Evolutionary conservation across 2,329 filamentous ascomycete species (phyloP).

Genomic region (Neonectria magnoliae): DNA sequence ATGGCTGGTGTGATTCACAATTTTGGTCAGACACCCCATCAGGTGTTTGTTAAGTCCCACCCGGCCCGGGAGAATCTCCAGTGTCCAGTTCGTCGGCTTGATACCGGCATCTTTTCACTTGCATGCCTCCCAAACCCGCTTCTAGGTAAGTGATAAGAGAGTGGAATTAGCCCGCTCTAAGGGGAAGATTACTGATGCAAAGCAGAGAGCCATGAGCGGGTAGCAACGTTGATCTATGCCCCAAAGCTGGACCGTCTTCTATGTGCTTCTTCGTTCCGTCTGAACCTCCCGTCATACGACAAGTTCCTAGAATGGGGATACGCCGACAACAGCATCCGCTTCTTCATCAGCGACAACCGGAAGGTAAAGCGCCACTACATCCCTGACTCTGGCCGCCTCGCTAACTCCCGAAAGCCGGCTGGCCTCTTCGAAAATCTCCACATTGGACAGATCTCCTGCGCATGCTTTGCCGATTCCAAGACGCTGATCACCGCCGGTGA

Average conservation of each 20-base stretch:
- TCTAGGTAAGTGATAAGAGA: conserved; percentile 59
- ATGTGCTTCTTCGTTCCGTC: conserved; percentile 82
- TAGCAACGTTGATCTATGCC: conserved; percentile 81
- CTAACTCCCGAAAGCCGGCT: conserved; percentile 62
- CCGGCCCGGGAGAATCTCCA: conserved; percentile 76
- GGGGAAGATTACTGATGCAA: not conserved
- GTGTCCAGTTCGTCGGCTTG: conserved; percentile 74
- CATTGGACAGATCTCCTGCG: conserved; percentile 85
- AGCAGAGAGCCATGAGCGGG: conserved; percentile 76
- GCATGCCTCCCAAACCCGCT: conserved; percentile 82
- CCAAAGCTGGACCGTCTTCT: conserved; percentile 84
- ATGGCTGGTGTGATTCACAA: conserved; percentile 98
- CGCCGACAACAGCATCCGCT: conserved; percentile 89
- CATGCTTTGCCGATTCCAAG: conserved; percentile 87
- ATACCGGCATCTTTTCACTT: conserved; percentile 79
- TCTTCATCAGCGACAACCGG: conserved; percentile 85
- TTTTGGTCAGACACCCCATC: conserved; percentile 96
- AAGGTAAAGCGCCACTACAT: conserved; percentile 59
- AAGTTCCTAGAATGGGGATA: conserved; percentile 97
- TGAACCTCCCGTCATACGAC: conserved; percentile 92
- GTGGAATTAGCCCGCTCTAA: not conserved
- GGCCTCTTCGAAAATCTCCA: conserved; percentile 95
- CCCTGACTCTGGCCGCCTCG: conserved; percentile 12
- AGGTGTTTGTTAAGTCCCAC: conserved; percentile 88
- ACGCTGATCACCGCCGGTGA: conserved; percentile 92